These are phyloP conservation scores for Cenchrus americanus DNA, from an alignment of 176 grass and related monocot genomes.

Conservation along the genomic window DNA sequence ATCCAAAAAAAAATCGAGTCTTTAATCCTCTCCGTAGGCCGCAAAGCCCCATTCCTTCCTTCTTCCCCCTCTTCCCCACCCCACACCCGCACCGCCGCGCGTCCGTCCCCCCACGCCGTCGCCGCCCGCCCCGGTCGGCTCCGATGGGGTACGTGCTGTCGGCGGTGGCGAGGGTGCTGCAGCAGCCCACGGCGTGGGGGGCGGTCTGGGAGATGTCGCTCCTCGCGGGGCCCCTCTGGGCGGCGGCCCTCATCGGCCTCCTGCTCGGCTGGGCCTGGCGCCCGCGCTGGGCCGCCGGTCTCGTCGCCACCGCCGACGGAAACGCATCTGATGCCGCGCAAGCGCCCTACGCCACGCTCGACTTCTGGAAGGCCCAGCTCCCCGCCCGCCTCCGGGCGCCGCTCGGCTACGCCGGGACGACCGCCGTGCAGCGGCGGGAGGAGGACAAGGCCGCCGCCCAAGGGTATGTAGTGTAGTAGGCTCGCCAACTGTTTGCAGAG, in stretches of 20 bases:
- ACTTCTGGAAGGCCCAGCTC: constrained; percentile 56
- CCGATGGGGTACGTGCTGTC: constrained; percentile 78
- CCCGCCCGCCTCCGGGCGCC: constrained; percentile 55
- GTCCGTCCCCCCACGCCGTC: constrained; percentile 9
- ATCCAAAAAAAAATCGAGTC: constrained; percentile 35
- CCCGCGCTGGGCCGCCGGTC: constrained; percentile 71
- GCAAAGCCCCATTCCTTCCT: constrained; percentile 35
- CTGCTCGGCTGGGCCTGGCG: constrained; percentile 93
- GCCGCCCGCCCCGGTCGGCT: constrained; percentile 5
- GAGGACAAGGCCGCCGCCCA: constrained; percentile 23
- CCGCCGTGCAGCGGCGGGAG: constrained; percentile 16
- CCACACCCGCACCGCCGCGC: constrained; percentile 12
- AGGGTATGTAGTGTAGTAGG: constrained; percentile 55
- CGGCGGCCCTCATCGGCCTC: constrained; percentile 76
- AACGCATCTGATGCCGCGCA: neutral
- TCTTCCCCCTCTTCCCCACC: neutral
- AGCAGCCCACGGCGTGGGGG: constrained; percentile 61
- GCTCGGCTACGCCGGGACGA: constrained; percentile 39
- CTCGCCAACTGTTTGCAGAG: constrained; percentile 16
- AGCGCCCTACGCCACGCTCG: constrained; percentile 38
- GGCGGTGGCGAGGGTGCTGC: constrained; percentile 64
- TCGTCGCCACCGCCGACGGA: constrained; percentile 42
- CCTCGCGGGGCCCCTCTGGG: constrained; percentile 78
- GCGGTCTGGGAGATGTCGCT: constrained; percentile 69
- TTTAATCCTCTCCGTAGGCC: constrained; percentile 50